Percentiles rank a stretch among this genome's conserved stretches.
These are phyloP conservation scores for Tolypocladium ovalisporum DNA, from an alignment of 2,329 filamentous ascomycete genomes.

Conservation along the genomic window DNA sequence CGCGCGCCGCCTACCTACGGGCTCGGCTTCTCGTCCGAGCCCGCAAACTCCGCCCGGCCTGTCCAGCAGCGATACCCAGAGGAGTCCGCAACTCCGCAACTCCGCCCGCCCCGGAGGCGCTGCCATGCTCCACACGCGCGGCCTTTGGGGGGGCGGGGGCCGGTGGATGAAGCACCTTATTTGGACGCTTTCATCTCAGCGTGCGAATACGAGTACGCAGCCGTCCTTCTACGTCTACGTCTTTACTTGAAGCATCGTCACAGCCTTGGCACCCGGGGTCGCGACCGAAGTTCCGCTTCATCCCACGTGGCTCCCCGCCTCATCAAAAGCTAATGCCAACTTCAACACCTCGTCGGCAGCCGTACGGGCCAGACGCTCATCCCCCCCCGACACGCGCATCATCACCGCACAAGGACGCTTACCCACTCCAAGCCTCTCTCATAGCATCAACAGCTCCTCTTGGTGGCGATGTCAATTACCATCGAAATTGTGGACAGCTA, in stretches of 20 bases:
- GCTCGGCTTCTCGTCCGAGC: neutral
- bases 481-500: neutral
- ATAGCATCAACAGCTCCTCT: neutral
- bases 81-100: slow-evolving; percentile 5
- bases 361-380: neutral
- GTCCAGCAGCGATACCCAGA: neutral
- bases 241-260: too few relatives aligned
- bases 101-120: neutral
- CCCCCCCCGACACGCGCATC: too few relatives aligned
- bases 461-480: neutral
- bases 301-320: neutral
- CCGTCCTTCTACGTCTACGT: too few relatives aligned
- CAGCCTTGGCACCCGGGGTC: neutral
- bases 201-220: neutral
- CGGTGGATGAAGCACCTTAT: neutral
- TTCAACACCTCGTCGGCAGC: neutral
- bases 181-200: neutral
- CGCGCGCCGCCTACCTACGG: neutral
- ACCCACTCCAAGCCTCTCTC: too few relatives aligned
- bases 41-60: neutral
- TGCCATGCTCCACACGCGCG: neutral
- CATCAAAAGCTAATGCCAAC: neutral
- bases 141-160: too few relatives aligned
- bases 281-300: neutral
- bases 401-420: too few relatives aligned